Evolutionary conservation across 495 filamentous ascomycete genomes (phyloP).

Genomic region (Physcia stellaris): DNA sequence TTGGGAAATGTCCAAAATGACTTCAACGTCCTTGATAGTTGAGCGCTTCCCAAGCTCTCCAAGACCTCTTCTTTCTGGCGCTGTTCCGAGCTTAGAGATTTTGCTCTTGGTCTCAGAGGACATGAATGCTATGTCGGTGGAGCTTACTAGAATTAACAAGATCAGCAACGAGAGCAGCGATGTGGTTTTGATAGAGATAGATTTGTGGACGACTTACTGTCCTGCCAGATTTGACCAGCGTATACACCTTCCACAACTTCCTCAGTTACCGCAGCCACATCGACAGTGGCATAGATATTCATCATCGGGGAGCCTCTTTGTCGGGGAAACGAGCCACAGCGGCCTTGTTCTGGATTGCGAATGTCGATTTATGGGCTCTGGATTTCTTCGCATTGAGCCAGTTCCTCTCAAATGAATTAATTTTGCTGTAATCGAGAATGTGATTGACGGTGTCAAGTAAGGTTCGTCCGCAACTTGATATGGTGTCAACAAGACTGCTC

Average conservation of each 20-base stretch:
- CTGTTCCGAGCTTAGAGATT: too few species aligned
- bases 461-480: conserved; percentile 62
- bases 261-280: conserved; percentile 26
- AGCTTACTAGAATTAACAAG: too few species aligned
- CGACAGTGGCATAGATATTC: conserved; percentile 26
- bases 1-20: conserved; percentile 50
- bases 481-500: conserved; percentile 52
- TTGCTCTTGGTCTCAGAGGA: too few species aligned
- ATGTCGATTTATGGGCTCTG: background rate
- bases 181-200: too few species aligned
- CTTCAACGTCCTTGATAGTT: conserved; percentile 29
- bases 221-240: conserved; percentile 16
- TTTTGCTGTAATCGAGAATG: conserved; percentile 57
- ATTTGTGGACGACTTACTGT: conserved; percentile 13
- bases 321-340: conserved; percentile 18
- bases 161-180: too few species aligned
- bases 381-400: conserved; percentile 13
- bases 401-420: conserved; percentile 41
- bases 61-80: conserved; percentile 3
- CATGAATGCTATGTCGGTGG: too few species aligned
- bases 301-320: conserved; percentile 21
- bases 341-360: conserved; percentile 18
- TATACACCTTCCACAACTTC: conserved; percentile 33
- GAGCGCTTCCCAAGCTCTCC: background rate
- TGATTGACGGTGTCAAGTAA: conserved; percentile 62